Evolutionary conservation across 176 grass and related monocot species (phyloP), one percentile per base, ranked within the genome.

Genomic region (Bromus sterilis): DNA sequence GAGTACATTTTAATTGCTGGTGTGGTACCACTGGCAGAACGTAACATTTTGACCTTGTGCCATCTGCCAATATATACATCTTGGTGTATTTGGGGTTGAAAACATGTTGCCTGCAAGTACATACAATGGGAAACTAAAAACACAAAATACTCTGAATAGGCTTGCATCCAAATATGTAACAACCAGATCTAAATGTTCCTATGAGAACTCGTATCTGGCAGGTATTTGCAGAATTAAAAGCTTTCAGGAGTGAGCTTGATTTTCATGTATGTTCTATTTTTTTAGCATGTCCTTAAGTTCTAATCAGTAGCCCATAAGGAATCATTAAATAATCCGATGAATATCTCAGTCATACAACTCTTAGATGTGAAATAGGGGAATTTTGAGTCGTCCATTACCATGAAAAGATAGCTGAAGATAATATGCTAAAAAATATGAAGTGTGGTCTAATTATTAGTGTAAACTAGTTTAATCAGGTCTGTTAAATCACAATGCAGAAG

Each of bases 1-100:
- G 91, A 95, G 87, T 99, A 99, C 91, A 99, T 88, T 93, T 99
- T 99, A 77, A 99, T 91, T 63, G 91, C 90, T 75, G 96, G 96
- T 56, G 96, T 99, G 53, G 93, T 99, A 39, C 96, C 96, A 78
- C 96, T 99, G 74, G 96, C 96, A 87, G 96, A 99, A 49, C 96
- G 91, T 73, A 99, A 83, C 93, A 99, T 99, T 1, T 40, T 75
- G 32, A 99, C 93, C 71, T 89, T 95, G 67, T 93, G 91, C 90
- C 90, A 99, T 83, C 96, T 99, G 59, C 96, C 96, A 86, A 99
- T 74, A 84, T 85, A 95, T 84, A 99, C 87, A 86, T 99, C 87
- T 82, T 99, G 96, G 73, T 91, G 71, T 89, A 93, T 95, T 90
- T 99, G 96, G 62, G 96, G 96, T 85, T 99, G 96, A 85, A 99